phyloP scores from a whole-genome alignment of 2,329 filamentous ascomycete species.

The Camillea tinctor region DNA sequence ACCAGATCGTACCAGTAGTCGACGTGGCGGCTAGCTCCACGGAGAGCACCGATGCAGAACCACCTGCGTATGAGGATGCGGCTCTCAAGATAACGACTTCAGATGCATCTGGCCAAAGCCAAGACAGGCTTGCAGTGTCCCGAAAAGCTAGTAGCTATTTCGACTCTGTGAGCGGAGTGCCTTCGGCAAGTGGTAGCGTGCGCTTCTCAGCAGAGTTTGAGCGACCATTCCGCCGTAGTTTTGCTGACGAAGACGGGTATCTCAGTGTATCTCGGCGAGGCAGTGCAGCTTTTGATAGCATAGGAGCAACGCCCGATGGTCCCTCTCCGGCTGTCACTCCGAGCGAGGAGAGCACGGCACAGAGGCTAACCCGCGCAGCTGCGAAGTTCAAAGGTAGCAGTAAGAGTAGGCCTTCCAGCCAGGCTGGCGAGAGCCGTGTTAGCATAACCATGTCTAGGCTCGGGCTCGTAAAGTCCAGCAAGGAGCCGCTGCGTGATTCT shows the following conservation, averaged over 20 bases:
- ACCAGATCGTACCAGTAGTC: slow-evolving; percentile 86
- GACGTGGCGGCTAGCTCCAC: slow-evolving; percentile 57
- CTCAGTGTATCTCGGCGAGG: slow-evolving; percentile 41
- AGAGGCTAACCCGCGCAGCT: slow-evolving; percentile 57
- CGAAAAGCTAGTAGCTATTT: slow-evolving; percentile 45
- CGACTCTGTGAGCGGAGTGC: slow-evolving; percentile 37
- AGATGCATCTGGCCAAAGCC: slow-evolving; percentile 28
- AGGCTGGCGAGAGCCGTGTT: slow-evolving; percentile 57
- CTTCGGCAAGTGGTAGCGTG: slow-evolving; percentile 45
- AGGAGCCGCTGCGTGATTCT: slow-evolving; percentile 43
- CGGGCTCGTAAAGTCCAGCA: slow-evolving; percentile 51
- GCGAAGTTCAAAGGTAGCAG: slow-evolving; percentile 49
- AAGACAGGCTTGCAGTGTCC: slow-evolving; percentile 32
- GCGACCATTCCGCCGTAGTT: slow-evolving; percentile 45
- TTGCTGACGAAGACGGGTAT: slow-evolving; percentile 43
- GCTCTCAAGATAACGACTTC: slow-evolving; percentile 41
- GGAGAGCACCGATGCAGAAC: slow-evolving; percentile 47
- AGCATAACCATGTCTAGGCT: slow-evolving; percentile 58
- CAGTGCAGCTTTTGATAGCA: slow-evolving; percentile 50
- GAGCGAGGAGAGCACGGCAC: slow-evolving; percentile 52
- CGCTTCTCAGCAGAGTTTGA: slow-evolving; percentile 58
- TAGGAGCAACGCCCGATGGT: slow-evolving; percentile 36
- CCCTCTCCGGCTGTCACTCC: slow-evolving; percentile 44
- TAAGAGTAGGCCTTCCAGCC: slow-evolving; percentile 57
- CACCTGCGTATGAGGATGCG: slow-evolving; percentile 59